Conservation (phyloP, 176 grass and related monocot species). For the Phragmites australis region DNA sequence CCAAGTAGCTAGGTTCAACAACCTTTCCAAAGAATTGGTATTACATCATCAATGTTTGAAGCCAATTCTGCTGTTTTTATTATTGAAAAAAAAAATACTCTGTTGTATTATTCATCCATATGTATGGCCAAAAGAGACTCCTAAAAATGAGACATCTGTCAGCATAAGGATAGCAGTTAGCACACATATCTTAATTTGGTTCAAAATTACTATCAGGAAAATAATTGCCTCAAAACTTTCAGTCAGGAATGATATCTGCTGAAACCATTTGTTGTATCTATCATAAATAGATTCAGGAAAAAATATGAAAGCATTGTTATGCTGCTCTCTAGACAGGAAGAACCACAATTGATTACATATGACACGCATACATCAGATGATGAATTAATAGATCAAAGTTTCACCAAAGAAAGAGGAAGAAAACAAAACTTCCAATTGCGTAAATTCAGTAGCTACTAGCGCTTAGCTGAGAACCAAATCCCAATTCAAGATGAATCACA, state of each 20-base stretch:
- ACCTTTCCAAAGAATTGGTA: conserved; percentile 11
- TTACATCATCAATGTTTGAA: not conserved
- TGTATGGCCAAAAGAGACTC: not conserved
- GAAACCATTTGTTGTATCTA: too few relatives aligned
- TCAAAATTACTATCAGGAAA: too few relatives aligned
- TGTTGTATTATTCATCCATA: not conserved
- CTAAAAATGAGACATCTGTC: conserved; percentile 8
- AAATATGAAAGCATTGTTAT: too few relatives aligned
- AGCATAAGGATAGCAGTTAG: not conserved
- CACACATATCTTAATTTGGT: too few relatives aligned
- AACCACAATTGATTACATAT: not conserved
- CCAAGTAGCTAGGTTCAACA: not conserved
- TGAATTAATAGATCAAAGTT: too few relatives aligned
- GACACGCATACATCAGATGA: too few relatives aligned
- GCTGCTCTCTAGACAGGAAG: not conserved
- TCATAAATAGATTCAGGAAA: not conserved
- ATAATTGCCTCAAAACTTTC: not conserved
- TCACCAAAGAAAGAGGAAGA: too few relatives aligned
- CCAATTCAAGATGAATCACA: not conserved
- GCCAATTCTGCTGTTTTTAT: not conserved
- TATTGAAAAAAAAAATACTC: too few relatives aligned
- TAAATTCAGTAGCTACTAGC: not conserved
- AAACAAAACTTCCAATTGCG: not conserved
- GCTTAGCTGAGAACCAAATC: not conserved
- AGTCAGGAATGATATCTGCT: not conserved